Evolutionary conservation across 1,284 basidiomycete genomes (phyloP).

Genomic region (Albatrellus sp.): DNA sequence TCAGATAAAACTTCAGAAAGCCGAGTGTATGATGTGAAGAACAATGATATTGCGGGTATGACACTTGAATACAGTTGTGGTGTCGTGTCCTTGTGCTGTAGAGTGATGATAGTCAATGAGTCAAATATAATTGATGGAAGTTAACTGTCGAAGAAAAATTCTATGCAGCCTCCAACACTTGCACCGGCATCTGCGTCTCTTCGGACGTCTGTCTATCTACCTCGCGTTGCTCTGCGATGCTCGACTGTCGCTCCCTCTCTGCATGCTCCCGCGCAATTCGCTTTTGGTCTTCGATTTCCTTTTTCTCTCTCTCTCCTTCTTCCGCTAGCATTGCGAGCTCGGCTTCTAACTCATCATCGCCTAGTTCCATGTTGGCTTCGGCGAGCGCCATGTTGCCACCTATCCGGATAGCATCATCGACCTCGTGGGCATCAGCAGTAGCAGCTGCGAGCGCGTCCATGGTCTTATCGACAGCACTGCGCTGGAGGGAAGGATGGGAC

Average conservation of each 20-base stretch:
- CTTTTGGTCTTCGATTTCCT: conserved; percentile 10
- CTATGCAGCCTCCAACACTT: background rate
- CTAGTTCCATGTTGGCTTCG: conserved; percentile 37
- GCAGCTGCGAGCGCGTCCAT: conserved; percentile 80
- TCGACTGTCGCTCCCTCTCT: background rate
- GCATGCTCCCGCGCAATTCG: background rate
- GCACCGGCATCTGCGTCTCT: background rate
- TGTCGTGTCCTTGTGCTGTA: too few species aligned
- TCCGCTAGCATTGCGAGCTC: conserved; percentile 40
- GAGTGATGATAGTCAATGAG: too few species aligned
- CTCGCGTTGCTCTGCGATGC: conserved; percentile 1
- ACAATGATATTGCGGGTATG: too few species aligned
- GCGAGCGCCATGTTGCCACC: conserved; percentile 48
- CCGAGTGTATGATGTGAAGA: too few species aligned
- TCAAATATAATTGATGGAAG: too few species aligned
- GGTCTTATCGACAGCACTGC: conserved; percentile 70
- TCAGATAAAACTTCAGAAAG: too few species aligned
- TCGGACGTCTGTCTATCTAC: background rate
- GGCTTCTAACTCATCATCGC: conserved; percentile 50
- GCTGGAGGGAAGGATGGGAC: conserved; percentile 66
- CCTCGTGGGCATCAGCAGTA: conserved; percentile 69
- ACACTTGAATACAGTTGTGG: too few species aligned
- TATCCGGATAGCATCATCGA: conserved; percentile 67
- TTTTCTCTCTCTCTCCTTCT: conserved; percentile 32
- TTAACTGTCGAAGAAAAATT: background rate